These are phyloP conservation scores for Cucurbita ficifolia DNA, from an alignment of 306 rosid genomes.

Conservation along the genomic window DNA sequence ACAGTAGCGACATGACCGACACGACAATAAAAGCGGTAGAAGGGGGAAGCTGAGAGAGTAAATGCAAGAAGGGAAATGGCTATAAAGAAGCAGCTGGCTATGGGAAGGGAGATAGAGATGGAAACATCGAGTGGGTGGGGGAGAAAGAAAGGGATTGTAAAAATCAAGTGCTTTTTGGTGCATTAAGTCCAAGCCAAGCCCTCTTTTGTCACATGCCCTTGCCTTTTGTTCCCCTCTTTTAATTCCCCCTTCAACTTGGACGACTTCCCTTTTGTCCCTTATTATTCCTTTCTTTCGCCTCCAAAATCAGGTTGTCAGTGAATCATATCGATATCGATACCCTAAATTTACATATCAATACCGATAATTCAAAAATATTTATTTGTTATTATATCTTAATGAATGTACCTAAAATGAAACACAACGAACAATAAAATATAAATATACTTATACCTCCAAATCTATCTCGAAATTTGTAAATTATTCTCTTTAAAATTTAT, in stretches of 20 bases:
- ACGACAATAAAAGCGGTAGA: background rate
- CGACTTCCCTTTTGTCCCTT: background rate
- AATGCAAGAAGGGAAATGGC: background rate
- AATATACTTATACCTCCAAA: too few species aligned
- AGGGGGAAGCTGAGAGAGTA: background rate
- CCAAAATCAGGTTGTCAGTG: too few species aligned
- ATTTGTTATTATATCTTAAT: too few species aligned
- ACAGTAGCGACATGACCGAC: background rate
- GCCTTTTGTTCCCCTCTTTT: background rate
- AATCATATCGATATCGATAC: too few species aligned
- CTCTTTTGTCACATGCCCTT: background rate
- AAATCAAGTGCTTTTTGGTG: background rate
- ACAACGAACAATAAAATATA: too few species aligned
- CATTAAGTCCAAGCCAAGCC: background rate
- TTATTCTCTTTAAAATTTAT: too few species aligned
- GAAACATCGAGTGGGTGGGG: background rate
- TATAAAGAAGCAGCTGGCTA: background rate
- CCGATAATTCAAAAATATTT: too few species aligned
- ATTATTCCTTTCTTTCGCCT: too few species aligned
- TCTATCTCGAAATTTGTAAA: too few species aligned
- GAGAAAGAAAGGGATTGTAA: background rate
- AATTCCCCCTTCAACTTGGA: background rate
- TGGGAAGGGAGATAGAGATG: background rate
- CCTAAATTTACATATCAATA: too few species aligned
- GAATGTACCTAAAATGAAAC: too few species aligned